phyloP scores from a whole-genome alignment of 768 basidiomycete genomes.

The Rubroboletus satanas region DNA sequence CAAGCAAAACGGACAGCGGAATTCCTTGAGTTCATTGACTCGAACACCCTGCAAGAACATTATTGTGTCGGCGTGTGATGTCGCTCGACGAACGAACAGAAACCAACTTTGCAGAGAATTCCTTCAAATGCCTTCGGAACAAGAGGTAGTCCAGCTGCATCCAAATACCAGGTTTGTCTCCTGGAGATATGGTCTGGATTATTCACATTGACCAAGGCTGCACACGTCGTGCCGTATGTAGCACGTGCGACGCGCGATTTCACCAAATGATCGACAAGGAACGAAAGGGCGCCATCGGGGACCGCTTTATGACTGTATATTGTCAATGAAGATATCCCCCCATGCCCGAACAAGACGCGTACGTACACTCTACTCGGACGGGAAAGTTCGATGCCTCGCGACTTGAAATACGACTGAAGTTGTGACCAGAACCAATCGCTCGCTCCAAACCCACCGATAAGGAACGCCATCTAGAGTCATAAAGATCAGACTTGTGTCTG shows the following conservation, averaged over 20 bases:
- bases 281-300: slow-evolving; percentile 43
- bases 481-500: neutral
- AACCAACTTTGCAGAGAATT: slow-evolving; percentile 9
- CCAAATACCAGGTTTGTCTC: slow-evolving; percentile 1
- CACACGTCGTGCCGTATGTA: slow-evolving; percentile 54
- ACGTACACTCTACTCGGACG: slow-evolving; percentile 49
- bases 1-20: slow-evolving; percentile 7
- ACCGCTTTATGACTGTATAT: slow-evolving; percentile 40
- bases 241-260: slow-evolving; percentile 40
- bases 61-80: neutral
- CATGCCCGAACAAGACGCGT: slow-evolving; percentile 3
- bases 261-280: slow-evolving; percentile 42
- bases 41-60: slow-evolving; percentile 6
- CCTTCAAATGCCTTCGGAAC: slow-evolving; percentile 4
- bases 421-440: slow-evolving; percentile 41
- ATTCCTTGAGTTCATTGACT: slow-evolving; percentile 10
- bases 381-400: slow-evolving; percentile 37
- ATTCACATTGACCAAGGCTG: neutral
- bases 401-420: slow-evolving; percentile 36
- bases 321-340: neutral
- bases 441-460: slow-evolving; percentile 51
- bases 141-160: neutral
- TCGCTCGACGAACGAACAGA: neutral
- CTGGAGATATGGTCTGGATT: slow-evolving; percentile 11
- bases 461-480: slow-evolving; percentile 28